Percentiles rank a stretch among this genome's conserved stretches.
These are phyloP conservation scores for Triangularia setosa DNA, from an alignment of 2,329 filamentous ascomycete genomes.

Conservation along the genomic window DNA sequence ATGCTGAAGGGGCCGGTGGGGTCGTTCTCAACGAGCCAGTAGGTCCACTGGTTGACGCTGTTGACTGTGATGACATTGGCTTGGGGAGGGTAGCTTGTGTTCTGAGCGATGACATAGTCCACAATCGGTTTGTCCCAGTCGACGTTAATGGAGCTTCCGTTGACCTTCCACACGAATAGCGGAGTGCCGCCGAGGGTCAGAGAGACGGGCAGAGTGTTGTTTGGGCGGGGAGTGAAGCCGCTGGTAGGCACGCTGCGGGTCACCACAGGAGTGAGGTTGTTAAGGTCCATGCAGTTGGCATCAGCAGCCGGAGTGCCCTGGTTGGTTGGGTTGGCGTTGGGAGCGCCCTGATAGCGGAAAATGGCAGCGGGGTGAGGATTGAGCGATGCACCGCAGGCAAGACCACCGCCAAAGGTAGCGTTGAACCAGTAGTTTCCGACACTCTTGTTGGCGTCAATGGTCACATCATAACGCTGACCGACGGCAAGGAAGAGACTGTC, in stretches of 20 bases:
- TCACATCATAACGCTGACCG: constrained; percentile 42
- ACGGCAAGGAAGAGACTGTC: constrained; percentile 48
- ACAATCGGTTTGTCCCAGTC: constrained; percentile 37
- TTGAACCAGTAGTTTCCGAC: constrained; percentile 42
- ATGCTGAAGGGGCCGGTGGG: constrained; percentile 25
- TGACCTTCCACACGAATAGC: constrained; percentile 29
- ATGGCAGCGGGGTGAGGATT: constrained; percentile 30
- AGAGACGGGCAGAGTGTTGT: constrained; percentile 23
- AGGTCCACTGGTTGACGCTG: constrained; percentile 26
- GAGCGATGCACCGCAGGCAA: constrained; percentile 26
- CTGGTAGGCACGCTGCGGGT: constrained; percentile 19
- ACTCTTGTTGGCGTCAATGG: constrained; percentile 39
- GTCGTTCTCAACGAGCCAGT: constrained; percentile 36
- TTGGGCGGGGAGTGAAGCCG: constrained; percentile 20
- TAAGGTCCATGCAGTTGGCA: constrained; percentile 23
- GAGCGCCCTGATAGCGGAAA: constrained; percentile 27
- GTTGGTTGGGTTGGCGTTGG: constrained; percentile 24
- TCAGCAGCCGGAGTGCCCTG: constrained; percentile 21
- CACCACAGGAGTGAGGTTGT: constrained; percentile 29
- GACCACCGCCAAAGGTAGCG: constrained; percentile 31
- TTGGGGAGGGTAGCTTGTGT: constrained; percentile 27
- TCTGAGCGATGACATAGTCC: constrained; percentile 30
- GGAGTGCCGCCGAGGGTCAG: constrained; percentile 20
- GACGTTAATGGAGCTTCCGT: constrained; percentile 30
- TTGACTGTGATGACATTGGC: constrained; percentile 29